Percentiles rank a stretch among this genome's conserved stretches.
phyloP scores from a whole-genome alignment of 176 grass and related monocot genomes.

The Miscanthus lutarioriparius region DNA sequence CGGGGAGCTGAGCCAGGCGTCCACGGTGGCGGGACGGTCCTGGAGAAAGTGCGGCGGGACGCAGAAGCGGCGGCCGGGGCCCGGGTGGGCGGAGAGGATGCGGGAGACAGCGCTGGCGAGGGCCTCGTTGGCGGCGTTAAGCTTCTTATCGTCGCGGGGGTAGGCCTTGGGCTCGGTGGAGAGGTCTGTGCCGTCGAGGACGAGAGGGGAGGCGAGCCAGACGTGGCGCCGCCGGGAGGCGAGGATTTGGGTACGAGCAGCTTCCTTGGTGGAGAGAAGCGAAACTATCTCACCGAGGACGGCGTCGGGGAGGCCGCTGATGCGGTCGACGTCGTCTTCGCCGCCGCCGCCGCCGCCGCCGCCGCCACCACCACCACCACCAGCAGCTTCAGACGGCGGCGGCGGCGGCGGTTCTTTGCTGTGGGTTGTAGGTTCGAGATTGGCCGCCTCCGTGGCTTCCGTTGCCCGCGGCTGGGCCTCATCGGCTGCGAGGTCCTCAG shows the following conservation, averaged over 20 bases:
- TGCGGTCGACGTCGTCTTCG: neutral
- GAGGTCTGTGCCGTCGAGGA: neutral
- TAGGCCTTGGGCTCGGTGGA: too few species aligned
- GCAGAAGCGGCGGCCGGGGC: neutral
- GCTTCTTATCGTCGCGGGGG: too few species aligned
- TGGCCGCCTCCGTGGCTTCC: too few species aligned
- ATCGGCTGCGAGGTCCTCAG: too few species aligned
- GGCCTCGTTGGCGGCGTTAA: too few species aligned
- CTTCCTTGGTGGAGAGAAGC: slow-evolving; percentile 8
- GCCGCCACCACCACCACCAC: too few species aligned
- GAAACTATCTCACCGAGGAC: neutral
- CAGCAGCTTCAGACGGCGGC: too few species aligned
- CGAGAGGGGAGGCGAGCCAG: neutral
- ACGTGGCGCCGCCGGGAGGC: neutral
- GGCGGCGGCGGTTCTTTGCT: too few species aligned
- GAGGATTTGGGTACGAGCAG: neutral
- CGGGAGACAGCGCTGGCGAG: neutral
- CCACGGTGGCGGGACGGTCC: neutral
- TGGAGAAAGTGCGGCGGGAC: neutral
- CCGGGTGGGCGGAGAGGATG: neutral
- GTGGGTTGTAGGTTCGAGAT: neutral
- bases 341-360: neutral
- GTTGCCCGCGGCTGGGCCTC: too few species aligned
- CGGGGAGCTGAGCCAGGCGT: neutral
- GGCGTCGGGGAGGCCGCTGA: neutral